Evolutionary conservation across 129 eudicot genomes (phyloP).

Genomic region (Ambrosia artemisiifolia): DNA sequence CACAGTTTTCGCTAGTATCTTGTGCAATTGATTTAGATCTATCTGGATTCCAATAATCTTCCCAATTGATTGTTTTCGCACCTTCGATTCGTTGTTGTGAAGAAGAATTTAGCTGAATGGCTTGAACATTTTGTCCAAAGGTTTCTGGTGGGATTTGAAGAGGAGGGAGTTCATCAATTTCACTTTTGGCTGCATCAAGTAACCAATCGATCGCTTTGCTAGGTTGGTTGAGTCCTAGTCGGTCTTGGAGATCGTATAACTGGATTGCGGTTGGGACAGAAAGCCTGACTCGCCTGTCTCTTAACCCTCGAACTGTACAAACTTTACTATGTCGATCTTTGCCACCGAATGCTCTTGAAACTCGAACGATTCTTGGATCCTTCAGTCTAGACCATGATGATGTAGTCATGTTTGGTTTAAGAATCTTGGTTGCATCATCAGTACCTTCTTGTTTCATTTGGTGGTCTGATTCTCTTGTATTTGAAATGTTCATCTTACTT

Average conservation of each 20-base stretch:
- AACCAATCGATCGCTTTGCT: slow-evolving; percentile 94
- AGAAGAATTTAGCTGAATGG: slow-evolving; percentile 25
- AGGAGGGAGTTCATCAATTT: slow-evolving; percentile 86
- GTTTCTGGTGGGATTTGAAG: slow-evolving; percentile 71
- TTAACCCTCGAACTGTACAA: slow-evolving; percentile 77
- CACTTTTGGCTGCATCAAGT: slow-evolving; percentile 67
- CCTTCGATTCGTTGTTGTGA: slow-evolving; percentile 22
- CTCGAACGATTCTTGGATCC: slow-evolving; percentile 92
- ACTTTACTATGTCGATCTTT: slow-evolving; percentile 96
- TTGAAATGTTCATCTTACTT: slow-evolving; percentile 37
- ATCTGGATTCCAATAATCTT: slow-evolving; percentile 28
- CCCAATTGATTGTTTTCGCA: slow-evolving; percentile 33
- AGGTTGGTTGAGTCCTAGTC: slow-evolving; percentile 84
- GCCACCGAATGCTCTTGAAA: slow-evolving; percentile 80
- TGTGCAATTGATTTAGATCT: slow-evolving; percentile 32
- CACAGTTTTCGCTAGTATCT: slow-evolving; percentile 10
- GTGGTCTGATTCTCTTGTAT: slow-evolving; percentile 29
- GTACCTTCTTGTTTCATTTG: slow-evolving; percentile 38
- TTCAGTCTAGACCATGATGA: slow-evolving; percentile 81
- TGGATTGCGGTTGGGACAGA: slow-evolving; percentile 93
- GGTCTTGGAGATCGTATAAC: slow-evolving; percentile 84
- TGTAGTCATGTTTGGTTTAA: slow-evolving; percentile 29
- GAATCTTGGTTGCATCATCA: slow-evolving; percentile 14
- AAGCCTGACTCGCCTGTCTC: slow-evolving; percentile 83
- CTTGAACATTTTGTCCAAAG: slow-evolving; percentile 35